A percentile compares a stretch with the other conserved stretches of the same genome.
These are phyloP conservation scores for Earliella scabrosa DNA, from an alignment of 1,284 basidiomycete genomes.

Conservation along the genomic window DNA sequence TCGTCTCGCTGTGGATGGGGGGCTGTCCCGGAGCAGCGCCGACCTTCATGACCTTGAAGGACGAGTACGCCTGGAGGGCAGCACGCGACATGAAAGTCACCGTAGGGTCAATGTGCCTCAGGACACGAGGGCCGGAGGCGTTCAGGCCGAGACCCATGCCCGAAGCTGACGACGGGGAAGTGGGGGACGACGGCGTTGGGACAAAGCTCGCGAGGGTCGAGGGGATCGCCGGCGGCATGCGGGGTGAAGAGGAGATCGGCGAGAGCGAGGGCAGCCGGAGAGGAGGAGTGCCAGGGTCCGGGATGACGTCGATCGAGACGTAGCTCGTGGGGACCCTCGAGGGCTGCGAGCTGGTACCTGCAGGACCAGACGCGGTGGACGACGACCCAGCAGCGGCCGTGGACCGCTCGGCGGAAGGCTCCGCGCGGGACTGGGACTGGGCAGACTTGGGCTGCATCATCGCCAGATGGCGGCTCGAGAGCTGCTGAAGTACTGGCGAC, in stretches of 20 bases:
- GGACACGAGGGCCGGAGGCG: slow-evolving; percentile 47
- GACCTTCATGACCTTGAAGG: slow-evolving; percentile 54
- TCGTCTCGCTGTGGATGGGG: slow-evolving; percentile 54
- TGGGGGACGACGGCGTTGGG: slow-evolving; percentile 15
- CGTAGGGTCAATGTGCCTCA: slow-evolving; percentile 64
- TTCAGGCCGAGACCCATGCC: slow-evolving; percentile 23
- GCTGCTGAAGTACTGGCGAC: slow-evolving; percentile 26
- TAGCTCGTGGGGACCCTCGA: slow-evolving; percentile 26
- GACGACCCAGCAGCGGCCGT: slow-evolving; percentile 18
- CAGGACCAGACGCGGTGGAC: slow-evolving; percentile 28
- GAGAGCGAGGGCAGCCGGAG: slow-evolving; percentile 21
- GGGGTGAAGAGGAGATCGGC: slow-evolving; percentile 15
- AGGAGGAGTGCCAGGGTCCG: slow-evolving; percentile 26
- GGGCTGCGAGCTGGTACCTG: slow-evolving; percentile 23
- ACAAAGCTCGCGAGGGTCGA: slow-evolving; percentile 22
- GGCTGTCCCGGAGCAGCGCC: slow-evolving; percentile 36
- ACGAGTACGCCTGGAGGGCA: slow-evolving; percentile 52
- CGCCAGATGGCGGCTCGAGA: slow-evolving; percentile 36
- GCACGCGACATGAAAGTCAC: slow-evolving; percentile 61
- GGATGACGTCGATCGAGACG: slow-evolving; percentile 33
- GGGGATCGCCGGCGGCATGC: slow-evolving; percentile 15
- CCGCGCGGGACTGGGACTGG: slow-evolving; percentile 12
- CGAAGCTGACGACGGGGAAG: slow-evolving; percentile 17
- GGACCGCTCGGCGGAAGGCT: slow-evolving; percentile 19
- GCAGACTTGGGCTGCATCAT: slow-evolving; percentile 29